These are phyloP conservation scores for Panicum miliaceum DNA, from an alignment of 176 grass and related monocot genomes.

Conservation along the genomic window DNA sequence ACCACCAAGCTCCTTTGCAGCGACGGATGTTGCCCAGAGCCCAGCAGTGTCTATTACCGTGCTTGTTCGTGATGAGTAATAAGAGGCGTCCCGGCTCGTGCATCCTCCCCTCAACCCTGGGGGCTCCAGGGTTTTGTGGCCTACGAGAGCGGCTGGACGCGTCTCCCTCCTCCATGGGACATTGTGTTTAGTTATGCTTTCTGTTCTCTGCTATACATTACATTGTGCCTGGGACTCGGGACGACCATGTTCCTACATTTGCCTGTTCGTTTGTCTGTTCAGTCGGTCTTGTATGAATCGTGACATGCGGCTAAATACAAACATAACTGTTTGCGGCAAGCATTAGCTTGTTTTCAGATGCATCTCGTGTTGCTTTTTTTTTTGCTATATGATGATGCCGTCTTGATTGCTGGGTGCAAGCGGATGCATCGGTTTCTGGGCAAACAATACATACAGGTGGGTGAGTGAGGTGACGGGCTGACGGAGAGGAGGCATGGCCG, in stretches of 20 bases:
- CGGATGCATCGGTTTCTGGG: background rate
- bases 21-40: background rate
- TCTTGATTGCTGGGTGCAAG: background rate
- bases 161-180: background rate
- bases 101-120: background rate
- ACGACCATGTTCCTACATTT: background rate
- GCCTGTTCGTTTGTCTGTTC: background rate
- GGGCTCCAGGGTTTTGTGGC: background rate
- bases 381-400: background rate
- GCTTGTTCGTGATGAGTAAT: conserved; percentile 30
- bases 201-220: background rate
- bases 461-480: background rate
- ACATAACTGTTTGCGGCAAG: no score
- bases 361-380: background rate
- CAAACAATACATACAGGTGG: background rate
- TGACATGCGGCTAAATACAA: no score
- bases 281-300: background rate
- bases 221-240: background rate
- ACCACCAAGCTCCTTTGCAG: background rate
- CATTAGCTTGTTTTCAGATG: no score
- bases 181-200: background rate
- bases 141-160: background rate
- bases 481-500: background rate
- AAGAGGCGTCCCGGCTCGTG: background rate
- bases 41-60: background rate